Base-by-base conservation (phyloP, 148 eudicot species). In the Vaccinium corymbosum region DNA sequence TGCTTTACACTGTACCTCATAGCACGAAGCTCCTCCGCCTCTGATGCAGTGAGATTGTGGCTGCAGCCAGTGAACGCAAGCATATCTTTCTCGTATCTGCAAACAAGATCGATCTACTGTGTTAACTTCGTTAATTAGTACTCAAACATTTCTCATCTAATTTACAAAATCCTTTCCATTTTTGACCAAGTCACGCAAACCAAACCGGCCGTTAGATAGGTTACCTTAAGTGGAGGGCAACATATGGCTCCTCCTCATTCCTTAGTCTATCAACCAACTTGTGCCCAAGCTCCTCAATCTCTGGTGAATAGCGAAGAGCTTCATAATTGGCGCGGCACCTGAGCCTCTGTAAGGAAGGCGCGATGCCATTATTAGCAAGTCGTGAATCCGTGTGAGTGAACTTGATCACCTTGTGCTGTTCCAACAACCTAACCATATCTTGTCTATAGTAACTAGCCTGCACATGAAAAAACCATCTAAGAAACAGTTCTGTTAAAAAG, bases 71-170 rank as follows among this genome's bases (percentile, higher is more conserved):
- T 94, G 89, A 94, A 93, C 7, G 98, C 92, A 1, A 94, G 92
- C 92, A 94, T 94, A 83, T 94, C 98, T 62, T 94, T 94, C 82
- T 94, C 98, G 17, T 94, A 94, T 80, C 98, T 92, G 82, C 68
- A 78, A 3, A 73, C 42, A 50, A 62, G 5, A 80, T 50, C 11
- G 0, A 64, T 22, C 27, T 71, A 42, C 20, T 72, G 15, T 57
- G 80, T 55, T 38, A 7, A 13, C 2, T 49, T 25, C 1, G 17
- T 20, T 6, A 20, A 59, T 17, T 17, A 16, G n/a, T 57, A 57
- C 46, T 42, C 46, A 17, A 19, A 4, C 32, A 64, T 22, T 64
- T 25, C 68, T 62, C 29, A 9, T 8, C 68, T n/a, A 8, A 62
- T 62, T 62, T 62, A n/a, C 2, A 8, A 62, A 62, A 22, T 64